Conservation (phyloP, 768 basidiomycete genomes). For the Mycena leptocephala region DNA sequence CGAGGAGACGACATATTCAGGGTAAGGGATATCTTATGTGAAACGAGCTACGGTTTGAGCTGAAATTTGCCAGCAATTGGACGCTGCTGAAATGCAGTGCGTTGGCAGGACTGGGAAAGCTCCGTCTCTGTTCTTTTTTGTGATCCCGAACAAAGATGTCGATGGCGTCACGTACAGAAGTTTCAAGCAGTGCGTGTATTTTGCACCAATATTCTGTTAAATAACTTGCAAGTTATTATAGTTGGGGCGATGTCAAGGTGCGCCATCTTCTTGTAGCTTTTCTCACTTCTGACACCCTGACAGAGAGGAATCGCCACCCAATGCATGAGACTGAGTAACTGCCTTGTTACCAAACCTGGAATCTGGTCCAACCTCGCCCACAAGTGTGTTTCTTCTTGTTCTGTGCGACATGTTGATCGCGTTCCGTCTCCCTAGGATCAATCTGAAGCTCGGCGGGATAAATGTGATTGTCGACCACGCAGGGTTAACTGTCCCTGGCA, state of each 20-base stretch:
- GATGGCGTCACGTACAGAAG: conserved; percentile 78
- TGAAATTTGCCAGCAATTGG: not conserved
- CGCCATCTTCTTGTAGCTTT: not conserved
- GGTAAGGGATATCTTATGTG: not conserved
- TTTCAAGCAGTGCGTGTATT: conserved; percentile 80
- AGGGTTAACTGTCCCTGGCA: not conserved
- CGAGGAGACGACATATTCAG: not conserved
- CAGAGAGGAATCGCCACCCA: not conserved
- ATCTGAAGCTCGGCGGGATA: conserved; percentile 83
- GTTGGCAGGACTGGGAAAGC: conserved; percentile 53
- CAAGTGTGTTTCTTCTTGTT: not conserved
- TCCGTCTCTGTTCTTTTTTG: conserved; percentile 74
- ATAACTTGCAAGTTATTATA: not conserved
- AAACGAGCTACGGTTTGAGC: not conserved
- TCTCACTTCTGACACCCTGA: not conserved
- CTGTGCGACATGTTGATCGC: not conserved
- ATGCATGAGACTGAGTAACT: not conserved
- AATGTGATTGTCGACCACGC: conserved; percentile 81
- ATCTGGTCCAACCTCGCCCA: not conserved
- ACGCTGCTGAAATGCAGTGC: conserved; percentile 72
- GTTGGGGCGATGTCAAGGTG: not conserved
- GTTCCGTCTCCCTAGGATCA: not conserved
- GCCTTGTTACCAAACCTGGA: not conserved
- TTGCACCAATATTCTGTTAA: not conserved
- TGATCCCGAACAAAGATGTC: conserved; percentile 82